Evolutionary conservation across 2,329 filamentous ascomycete genomes (phyloP).

Genomic region (Paracorniculantispora psalliotae): DNA sequence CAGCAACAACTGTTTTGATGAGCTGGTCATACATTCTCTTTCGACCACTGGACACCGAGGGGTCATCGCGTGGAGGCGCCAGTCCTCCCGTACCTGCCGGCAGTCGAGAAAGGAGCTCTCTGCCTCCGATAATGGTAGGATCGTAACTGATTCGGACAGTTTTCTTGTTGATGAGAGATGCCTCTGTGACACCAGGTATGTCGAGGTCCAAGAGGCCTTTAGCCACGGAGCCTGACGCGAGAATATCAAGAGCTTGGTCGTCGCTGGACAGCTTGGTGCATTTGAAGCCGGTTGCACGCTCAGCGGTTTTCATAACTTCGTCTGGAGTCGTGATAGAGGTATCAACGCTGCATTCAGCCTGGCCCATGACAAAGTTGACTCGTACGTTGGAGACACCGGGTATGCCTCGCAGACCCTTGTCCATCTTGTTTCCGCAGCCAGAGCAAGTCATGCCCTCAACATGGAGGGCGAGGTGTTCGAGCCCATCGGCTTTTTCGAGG

Average conservation of each 20-base stretch:
- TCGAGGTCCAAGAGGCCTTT: conserved; percentile 19
- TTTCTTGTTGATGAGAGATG: conserved; percentile 24
- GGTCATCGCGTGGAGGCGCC: conserved; percentile 29
- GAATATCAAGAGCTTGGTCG: conserved; percentile 26
- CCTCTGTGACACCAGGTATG: conserved; percentile 23
- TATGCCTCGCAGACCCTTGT: conserved; percentile 23
- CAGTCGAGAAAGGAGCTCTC: conserved; percentile 23
- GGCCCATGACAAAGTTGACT: conserved; percentile 35
- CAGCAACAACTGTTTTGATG: conserved; percentile 26
- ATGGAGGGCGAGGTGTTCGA: conserved; percentile 24
- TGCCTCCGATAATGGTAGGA: conserved; percentile 28
- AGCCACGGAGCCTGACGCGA: conserved; percentile 19
- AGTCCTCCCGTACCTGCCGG: conserved; percentile 20
- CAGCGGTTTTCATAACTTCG: conserved; percentile 23
- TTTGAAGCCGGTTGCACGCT: conserved; percentile 27
- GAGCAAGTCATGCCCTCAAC: conserved; percentile 35
- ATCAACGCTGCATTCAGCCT: conserved; percentile 30
- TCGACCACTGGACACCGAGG: conserved; percentile 25
- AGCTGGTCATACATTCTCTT: conserved; percentile 28
- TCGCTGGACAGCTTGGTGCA: conserved; percentile 22
- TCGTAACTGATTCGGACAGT: conserved; percentile 30
- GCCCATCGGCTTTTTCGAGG: conserved; percentile 22
- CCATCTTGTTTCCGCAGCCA: conserved; percentile 31
- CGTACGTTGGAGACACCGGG: conserved; percentile 27
- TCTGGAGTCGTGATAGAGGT: conserved; percentile 20